A percentile compares a stretch with the other conserved stretches of the same genome.
Conservation (phyloP, 805 yeast species). For the Candida methanosorbosa region DNA sequence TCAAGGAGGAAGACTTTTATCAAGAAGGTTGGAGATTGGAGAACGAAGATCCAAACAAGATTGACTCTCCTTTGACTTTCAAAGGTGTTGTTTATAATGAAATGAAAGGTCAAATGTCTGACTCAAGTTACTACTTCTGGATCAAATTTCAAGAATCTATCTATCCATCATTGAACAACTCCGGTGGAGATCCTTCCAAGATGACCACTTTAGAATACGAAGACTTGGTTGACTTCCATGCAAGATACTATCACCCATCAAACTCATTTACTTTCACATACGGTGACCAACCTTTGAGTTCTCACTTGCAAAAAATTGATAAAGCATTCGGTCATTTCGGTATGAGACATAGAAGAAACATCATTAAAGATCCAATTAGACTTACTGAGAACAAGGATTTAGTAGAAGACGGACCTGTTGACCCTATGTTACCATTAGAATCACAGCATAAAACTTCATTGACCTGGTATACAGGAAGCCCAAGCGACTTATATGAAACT, state of each 20-base stretch:
- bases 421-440: conserved; percentile 59
- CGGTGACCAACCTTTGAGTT: conserved; percentile 62
- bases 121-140: conserved; percentile 78
- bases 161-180: conserved; percentile 77
- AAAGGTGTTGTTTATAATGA: conserved; percentile 98
- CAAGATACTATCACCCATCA: conserved; percentile 76
- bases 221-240: conserved; percentile 73
- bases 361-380: conserved; percentile 39
- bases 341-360: conserved; percentile 24
- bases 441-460: conserved; percentile 73
- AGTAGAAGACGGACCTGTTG: conserved; percentile 64
- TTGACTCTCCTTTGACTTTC: conserved; percentile 52
- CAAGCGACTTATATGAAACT: conserved; percentile 58
- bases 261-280: conserved; percentile 83
- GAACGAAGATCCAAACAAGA: conserved; percentile 51
- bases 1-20: conserved; percentile 70
- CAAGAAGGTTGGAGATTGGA: conserved; percentile 99
- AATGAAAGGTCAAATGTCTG: conserved; percentile 96
- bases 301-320: conserved; percentile 51
- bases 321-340: conserved; percentile 46
- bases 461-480: conserved; percentile 82
- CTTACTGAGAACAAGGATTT: conserved; percentile 27
- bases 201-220: conserved; percentile 71
- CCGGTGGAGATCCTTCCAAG: conserved; percentile 87
- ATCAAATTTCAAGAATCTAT: conserved; percentile 74